Conservation (phyloP, 208 protist species). For the Trypanosoma rangeli region DNA sequence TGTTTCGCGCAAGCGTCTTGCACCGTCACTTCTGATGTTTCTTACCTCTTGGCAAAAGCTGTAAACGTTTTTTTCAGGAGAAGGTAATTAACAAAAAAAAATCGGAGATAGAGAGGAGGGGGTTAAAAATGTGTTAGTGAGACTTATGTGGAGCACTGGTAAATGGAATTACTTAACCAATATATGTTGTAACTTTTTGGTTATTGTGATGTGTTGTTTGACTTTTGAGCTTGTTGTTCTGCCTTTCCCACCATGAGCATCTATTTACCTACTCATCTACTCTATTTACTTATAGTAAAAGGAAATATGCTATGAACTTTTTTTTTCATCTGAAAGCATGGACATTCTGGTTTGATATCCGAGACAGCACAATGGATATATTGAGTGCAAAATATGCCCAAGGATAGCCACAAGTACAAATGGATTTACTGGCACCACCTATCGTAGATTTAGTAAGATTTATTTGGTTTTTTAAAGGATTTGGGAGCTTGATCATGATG, state of each 20-base stretch:
- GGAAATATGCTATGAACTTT: not conserved
- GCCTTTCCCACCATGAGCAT: not conserved
- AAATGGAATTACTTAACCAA: not conserved
- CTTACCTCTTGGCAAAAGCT: conserved; percentile 35
- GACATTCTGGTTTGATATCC: conserved; percentile 24
- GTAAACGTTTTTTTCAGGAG: not conserved
- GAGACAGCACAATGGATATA: conserved; percentile 12
- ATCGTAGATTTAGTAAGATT: conserved; percentile 37
- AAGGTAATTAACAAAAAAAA: not conserved
- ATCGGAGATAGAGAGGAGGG: too few relatives aligned
- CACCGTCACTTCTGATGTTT: conserved; percentile 58
- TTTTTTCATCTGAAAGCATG: conserved; percentile 20
- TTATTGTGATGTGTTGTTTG: conserved; percentile 7
- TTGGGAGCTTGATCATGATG: conserved; percentile 15
- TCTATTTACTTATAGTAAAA: not conserved
- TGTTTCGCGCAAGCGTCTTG: conserved; percentile 73
- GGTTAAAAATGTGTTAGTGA: not conserved
- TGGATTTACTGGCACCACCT: conserved; percentile 6
- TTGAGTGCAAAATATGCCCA: conserved; percentile 32
- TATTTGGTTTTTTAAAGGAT: conserved; percentile 31
- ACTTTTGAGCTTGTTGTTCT: not conserved
- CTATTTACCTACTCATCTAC: not conserved
- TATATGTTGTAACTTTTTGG: not conserved
- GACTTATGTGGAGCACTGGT: not conserved
- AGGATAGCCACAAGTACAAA: not conserved